Evolutionary conservation across 139 green algal species (phyloP), one percentile per base, ranked within the genome.

Genomic region (Spirogloea muscicola): DNA sequence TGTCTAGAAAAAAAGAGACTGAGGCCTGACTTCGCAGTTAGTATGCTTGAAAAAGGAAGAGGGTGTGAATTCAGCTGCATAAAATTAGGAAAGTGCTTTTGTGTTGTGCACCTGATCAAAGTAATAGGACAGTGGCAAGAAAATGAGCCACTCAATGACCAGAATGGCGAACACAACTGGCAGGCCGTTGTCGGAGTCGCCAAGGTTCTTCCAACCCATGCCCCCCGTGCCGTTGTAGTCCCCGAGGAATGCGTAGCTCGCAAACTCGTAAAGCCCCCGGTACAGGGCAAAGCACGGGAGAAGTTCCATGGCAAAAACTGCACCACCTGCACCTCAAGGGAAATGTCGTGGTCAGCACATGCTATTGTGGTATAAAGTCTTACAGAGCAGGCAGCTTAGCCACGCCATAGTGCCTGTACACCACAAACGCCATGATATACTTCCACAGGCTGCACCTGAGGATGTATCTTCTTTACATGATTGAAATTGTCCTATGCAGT

Each of bases 281-380:
- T 90, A 96, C 5, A 96, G 80, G 3, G 82, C 87, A 75, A 95
- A 96, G 5, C 80, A 68, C 5, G 91, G 91, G 25, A 96, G 70
- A 3, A 96, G 63, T 81, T 96, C 67, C 36, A 96, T 49, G 39
- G 90, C 42, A 18, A 63, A 81, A n/a, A 84, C 40, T 9, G 44
- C 33, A 21, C 13, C 67, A 38, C 13, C 44, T 80, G 68, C 18
- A 5, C 58, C 21, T 38, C 61, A 64, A 13, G 27, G n/a, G 27
- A 13, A 31, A 21, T 55, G 46, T 55, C 21, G 21, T 55, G 46
- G 21, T 21, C 46, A 31, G 18, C 34, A 29, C 31, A 48, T 66
- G 58, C 33, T 21, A 34, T 34, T 66, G 58, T 21, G 9, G 58
- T 52, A 27, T 13, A 52, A 52, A 16, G 44, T n/a, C n/a, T n/a